phyloP scores from a whole-genome alignment of 2,329 filamentous ascomycete genomes.

The Nemania sp. region DNA sequence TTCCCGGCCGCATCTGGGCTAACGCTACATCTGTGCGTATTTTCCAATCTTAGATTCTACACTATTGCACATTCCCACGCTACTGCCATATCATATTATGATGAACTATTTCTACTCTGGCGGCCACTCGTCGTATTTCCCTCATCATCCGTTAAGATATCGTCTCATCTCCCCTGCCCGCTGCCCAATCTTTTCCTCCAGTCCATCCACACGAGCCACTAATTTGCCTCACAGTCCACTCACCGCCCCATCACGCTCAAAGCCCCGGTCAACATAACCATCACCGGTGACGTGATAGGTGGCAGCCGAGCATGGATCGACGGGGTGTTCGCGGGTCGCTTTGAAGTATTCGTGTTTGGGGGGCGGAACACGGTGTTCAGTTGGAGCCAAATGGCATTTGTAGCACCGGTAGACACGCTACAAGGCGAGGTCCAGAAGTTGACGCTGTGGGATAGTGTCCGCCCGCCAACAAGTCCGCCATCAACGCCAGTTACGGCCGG shows the following conservation, averaged over 20 bases:
- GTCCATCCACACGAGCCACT: not conserved
- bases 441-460: constrained; percentile 15
- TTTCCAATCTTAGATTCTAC: too few species aligned
- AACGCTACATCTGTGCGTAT: constrained; percentile 44
- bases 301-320: constrained; percentile 55
- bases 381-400: constrained; percentile 61
- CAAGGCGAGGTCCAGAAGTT: constrained; percentile 21
- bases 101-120: too few species aligned
- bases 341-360: constrained; percentile 58
- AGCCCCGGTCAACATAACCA: constrained; percentile 41
- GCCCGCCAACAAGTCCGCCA: not conserved
- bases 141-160: too few species aligned
- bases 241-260: constrained; percentile 46
- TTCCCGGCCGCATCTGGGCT: constrained; percentile 56
- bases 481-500: too few species aligned
- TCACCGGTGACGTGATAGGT: constrained; percentile 49
- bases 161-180: not conserved
- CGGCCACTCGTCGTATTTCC: too few species aligned
- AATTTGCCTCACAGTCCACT: constrained; percentile 39
- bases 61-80: not conserved
- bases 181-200: not conserved
- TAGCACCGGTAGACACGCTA: constrained; percentile 49
- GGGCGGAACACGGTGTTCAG: constrained; percentile 55
- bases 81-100: too few species aligned
- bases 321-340: constrained; percentile 50